Percentiles rank a stretch among this genome's conserved stretches.
phyloP scores from a whole-genome alignment of 768 basidiomycete genomes.

The Leccinellum luteum region DNA sequence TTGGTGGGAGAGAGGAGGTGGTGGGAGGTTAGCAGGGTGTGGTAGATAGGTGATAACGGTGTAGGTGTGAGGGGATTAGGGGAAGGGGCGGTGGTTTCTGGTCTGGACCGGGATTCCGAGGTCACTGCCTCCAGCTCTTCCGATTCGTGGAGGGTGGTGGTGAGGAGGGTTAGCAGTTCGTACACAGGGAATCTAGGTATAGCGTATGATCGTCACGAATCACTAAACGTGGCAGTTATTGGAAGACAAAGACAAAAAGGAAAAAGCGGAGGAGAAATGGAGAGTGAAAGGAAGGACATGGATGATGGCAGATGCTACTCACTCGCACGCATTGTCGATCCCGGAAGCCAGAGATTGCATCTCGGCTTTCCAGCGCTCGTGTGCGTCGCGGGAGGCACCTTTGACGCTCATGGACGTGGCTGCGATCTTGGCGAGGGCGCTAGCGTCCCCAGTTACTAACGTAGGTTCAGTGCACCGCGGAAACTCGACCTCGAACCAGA shows the following conservation, averaged over 20 bases:
- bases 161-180: constrained; percentile 54
- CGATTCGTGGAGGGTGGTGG: constrained; percentile 53
- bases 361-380: constrained; percentile 46
- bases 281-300: neutral
- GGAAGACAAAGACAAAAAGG: too few species aligned
- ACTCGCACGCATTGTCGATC: constrained; percentile 32
- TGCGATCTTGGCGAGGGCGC: neutral
- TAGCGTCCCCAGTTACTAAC: neutral
- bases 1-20: constrained; percentile 66
- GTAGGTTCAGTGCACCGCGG: constrained; percentile 4
- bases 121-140: neutral
- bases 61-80: neutral
- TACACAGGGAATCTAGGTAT: constrained; percentile 55
- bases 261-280: too few species aligned
- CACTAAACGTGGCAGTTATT: neutral
- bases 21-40: constrained; percentile 71
- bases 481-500: constrained; percentile 39
- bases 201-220: neutral
- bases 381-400: constrained; percentile 48
- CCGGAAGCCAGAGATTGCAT: constrained; percentile 39
- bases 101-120: neutral
- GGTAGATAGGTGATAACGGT: constrained; percentile 32
- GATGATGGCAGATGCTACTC: neutral
- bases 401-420: constrained; percentile 37
- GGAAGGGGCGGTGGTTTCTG: neutral